These are phyloP conservation scores for Ceratocystis albifundus DNA, from an alignment of 2,329 filamentous ascomycete genomes.

Conservation along the genomic window DNA sequence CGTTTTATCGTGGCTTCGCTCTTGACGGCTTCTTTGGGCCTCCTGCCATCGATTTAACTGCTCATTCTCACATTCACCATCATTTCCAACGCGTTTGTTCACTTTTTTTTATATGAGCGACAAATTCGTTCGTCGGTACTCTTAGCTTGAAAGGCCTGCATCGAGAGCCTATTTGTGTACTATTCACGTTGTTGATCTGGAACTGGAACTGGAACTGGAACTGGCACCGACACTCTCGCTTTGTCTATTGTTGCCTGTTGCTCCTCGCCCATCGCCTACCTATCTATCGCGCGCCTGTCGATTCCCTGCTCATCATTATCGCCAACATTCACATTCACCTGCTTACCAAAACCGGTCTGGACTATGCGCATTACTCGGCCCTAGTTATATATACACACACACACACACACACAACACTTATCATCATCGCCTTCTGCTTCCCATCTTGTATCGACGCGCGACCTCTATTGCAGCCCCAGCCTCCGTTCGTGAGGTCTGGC, in stretches of 20 bases:
- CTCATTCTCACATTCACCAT: background rate
- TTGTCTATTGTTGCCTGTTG: no score
- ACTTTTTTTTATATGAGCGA: background rate
- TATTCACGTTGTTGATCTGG: no score
- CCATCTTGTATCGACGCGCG: background rate
- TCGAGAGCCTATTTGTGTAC: no score
- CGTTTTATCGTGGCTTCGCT: background rate
- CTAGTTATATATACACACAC: no score
- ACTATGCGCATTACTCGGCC: slow-evolving; percentile 5
- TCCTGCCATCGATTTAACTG: background rate
- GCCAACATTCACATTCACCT: background rate
- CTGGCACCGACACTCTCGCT: no score
- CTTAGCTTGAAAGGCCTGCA: no score
- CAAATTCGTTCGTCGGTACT: no score
- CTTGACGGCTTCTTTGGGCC: background rate
- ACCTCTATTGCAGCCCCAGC: slow-evolving; percentile 3
- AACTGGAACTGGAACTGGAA: no score
- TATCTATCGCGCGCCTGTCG: background rate
- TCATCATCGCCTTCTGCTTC: background rate
- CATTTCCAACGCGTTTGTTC: background rate
- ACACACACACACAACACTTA: background rate
- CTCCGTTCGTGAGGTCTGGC: slow-evolving; percentile 22
- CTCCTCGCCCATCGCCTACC: background rate
- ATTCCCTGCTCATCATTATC: background rate
- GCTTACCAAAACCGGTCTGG: background rate